Base-by-base conservation (phyloP, 306 rosid species). In the Gastrolobium bilobum region DNA sequence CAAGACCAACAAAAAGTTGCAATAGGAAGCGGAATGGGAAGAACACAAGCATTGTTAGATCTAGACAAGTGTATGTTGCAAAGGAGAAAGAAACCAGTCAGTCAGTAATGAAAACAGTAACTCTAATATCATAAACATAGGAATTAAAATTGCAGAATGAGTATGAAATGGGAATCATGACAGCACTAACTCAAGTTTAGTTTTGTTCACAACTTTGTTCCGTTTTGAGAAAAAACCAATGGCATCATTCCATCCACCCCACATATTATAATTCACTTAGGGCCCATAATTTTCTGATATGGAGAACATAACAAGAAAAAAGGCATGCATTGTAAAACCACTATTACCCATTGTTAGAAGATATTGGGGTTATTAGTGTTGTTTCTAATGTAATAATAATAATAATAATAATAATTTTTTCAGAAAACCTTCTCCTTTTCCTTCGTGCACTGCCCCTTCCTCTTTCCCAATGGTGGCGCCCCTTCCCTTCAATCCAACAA, bases 101-200 rank as follows among this genome's bases (percentile, higher is more conserved):
- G 26, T 34, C 26, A 4, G 13, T 61, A 29, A 54, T 15, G 62
- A 75, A 37, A 42, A 62, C 42, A 78, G 47, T 9, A 20, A 61
- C 62, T 62, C 46, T 35, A 53, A 31, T 72, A 44, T 14, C 83
- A 75, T 26, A 60, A 75, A n/a, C 60, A 42, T 48, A 54, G 71
- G 46, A 75, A 79, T 14, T 52, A 77, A 76, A 34, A 68, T 0
- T 42, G 13, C 38, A 34, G 3, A 9, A 38, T 9, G 7, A 33
- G 66, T 11, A 62, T 48, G 62, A 46, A 48, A 75, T 63, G 63
- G 53, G 64, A 79, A 69, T 34, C 63, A 48, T 40, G 44, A 48
- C 46, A 38, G 10, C 66, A 42, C 38, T 29, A 35, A 79, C 43
- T 59, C 44, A 48, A 70, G 26, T 50, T 61, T 38, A 8, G 15